phyloP scores from a whole-genome alignment of 2,329 filamentous ascomycete genomes.

The Colletotrichum euphorbiae region DNA sequence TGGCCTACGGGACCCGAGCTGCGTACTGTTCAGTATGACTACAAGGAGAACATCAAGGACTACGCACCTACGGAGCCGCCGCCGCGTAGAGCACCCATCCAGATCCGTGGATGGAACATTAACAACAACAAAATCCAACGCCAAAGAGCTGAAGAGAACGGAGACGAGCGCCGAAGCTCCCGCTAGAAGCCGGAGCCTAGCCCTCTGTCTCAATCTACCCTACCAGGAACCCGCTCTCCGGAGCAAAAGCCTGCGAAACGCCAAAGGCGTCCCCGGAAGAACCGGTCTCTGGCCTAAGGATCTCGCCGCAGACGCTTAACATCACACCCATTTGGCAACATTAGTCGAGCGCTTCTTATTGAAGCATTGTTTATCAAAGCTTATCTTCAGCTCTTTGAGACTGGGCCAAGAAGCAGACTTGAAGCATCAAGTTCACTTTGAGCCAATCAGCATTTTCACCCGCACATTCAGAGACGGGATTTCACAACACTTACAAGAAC shows the following conservation, averaged over 20 bases:
- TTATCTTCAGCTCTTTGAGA: neutral
- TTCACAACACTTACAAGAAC: conserved; percentile 1
- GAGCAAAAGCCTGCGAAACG: too few species aligned
- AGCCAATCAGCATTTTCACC: too few species aligned
- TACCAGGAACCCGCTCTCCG: neutral
- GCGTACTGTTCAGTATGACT: conserved; percentile 69
- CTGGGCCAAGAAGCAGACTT: neutral
- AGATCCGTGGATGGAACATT: conserved; percentile 64
- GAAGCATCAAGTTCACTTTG: too few species aligned
- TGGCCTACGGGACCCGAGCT: conserved; percentile 63
- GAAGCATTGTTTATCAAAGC: neutral
- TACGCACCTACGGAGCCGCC: conserved; percentile 66
- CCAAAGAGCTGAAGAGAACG: conserved; percentile 34
- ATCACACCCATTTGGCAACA: too few species aligned
- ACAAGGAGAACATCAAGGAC: conserved; percentile 68
- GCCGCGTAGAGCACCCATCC: conserved; percentile 66
- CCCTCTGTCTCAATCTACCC: conserved; percentile 4
- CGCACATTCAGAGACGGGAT: neutral
- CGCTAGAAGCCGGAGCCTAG: conserved; percentile 29
- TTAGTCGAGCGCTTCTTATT: too few species aligned
- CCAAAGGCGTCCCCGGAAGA: too few species aligned
- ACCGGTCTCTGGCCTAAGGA: too few species aligned
- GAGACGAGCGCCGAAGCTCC: conserved; percentile 40
- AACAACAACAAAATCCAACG: conserved; percentile 39
- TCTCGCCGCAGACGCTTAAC: too few species aligned